Percentiles rank a stretch among this genome's conserved stretches.
phyloP scores from a whole-genome alignment of 345 rosid genomes.

The Erysimum cheiranthoides region DNA sequence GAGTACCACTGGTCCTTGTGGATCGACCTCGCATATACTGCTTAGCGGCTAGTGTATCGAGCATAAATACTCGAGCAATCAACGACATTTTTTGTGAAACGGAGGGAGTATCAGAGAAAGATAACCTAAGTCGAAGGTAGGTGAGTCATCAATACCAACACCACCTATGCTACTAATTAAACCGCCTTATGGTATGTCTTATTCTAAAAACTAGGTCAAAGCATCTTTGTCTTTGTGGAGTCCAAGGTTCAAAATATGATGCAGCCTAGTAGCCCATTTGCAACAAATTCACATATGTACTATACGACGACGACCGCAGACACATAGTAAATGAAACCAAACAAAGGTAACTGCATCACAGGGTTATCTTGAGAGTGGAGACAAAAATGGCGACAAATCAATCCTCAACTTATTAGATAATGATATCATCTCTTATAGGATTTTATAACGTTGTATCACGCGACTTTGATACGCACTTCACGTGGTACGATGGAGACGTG shows the following conservation, averaged over 20 bases:
- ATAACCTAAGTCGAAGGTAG: background rate
- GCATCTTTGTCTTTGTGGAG: background rate
- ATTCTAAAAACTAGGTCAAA: background rate
- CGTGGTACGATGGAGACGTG: constrained; percentile 21
- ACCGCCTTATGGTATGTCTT: background rate
- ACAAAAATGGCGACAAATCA: constrained; percentile 7
- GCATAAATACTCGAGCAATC: too few species aligned
- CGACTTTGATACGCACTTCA: constrained; percentile 15
- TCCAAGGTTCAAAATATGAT: background rate
- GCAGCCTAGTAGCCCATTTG: background rate
- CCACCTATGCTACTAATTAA: constrained; percentile 2
- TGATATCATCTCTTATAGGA: background rate
- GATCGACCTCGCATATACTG: too few species aligned
- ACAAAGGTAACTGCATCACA: background rate
- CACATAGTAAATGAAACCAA: background rate
- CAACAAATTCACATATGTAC: background rate
- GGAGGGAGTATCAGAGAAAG: too few species aligned
- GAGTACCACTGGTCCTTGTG: too few species aligned
- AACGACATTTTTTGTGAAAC: too few species aligned
- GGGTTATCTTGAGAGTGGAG: background rate
- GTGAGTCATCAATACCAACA: constrained; percentile 10
- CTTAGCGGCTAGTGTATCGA: too few species aligned
- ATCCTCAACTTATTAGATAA: constrained; percentile 6
- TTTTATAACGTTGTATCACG: constrained; percentile 17
- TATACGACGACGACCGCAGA: background rate